Base-by-base conservation (phyloP, 805 yeast species). In the Wickerhamomyces mucosus region DNA sequence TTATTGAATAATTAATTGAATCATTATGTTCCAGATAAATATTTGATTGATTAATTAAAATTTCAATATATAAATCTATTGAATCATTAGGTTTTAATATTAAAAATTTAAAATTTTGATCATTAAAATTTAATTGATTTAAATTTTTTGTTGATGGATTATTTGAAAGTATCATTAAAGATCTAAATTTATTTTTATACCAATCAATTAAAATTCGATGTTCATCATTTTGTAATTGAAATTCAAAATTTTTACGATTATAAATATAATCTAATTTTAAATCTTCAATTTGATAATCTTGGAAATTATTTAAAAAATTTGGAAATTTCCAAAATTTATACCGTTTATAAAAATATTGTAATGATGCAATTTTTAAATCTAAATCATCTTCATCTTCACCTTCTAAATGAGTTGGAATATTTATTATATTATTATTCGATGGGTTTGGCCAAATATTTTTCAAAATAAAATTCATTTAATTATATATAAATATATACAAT, bases 121-220 rank as follows among this genome's bases (percentile, higher is more conserved):
- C 40, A n/a, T n/a, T 13, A 53, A 39, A 4, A 31, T 32, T 1
- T 45, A 40, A 8, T 35, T 43, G 28, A 44, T 47, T 32, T 46
- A 32, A 18, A 38, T 42, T 17, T 46, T 56, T 7, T 5, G 15
- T 23, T 21, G 10, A 15, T 3, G 85, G 83, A 7, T 38, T 35
- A 17, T 58, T 72, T 4, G 74, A 57, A 15, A 79, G 51, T 4
- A 79, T 62, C 41, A 81, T 67, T 45, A 70, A 50, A 2, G 81
- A 59, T 33, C 89, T 58, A 50, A 76, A 78, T 51, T 72, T 70
- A 58, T 79, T 79, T 46, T 76, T 77, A 28, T 61, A 48, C 66
- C 75, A 79, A 47, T 79, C 88, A 14, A 75, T 64, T 34, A 77
- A 57, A 10, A 79, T 73, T 17, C 86, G 59, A 47, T 78, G 75